Evolutionary conservation across 495 filamentous ascomycete genomes (phyloP).

Genomic region (Parachaetomium inaequale): DNA sequence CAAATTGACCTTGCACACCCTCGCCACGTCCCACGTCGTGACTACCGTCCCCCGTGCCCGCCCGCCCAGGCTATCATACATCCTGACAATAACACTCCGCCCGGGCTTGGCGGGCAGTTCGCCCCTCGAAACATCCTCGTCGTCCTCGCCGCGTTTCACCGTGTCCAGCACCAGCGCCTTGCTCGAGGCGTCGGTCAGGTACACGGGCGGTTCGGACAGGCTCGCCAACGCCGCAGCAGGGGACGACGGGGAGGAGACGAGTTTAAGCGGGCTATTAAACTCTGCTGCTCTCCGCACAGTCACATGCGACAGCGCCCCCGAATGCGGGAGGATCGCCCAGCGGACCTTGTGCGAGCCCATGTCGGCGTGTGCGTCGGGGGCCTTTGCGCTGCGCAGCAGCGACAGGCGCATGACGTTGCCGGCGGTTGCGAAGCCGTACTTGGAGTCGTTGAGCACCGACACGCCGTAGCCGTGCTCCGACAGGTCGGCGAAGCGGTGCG

Average conservation of each 20-base stretch:
- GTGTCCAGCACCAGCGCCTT: constrained; percentile 71
- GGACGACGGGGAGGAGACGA: constrained; percentile 34
- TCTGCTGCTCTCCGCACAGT: constrained; percentile 82
- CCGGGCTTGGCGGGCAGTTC: constrained; percentile 67
- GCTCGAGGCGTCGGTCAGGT: constrained; percentile 48
- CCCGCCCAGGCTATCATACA: constrained; percentile 92
- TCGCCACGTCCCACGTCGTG: constrained; percentile 65
- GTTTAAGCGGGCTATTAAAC: constrained; percentile 78
- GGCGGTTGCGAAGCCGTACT: constrained; percentile 91
- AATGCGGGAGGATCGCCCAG: constrained; percentile 88
- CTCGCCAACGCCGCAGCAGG: constrained; percentile 31
- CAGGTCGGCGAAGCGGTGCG: constrained; percentile 95
- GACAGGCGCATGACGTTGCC: constrained; percentile 92
- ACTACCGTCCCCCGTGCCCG: constrained; percentile 62
- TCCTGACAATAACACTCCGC: constrained; percentile 71
- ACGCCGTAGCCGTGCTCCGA: constrained; percentile 91
- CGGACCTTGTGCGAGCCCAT: constrained; percentile 89
- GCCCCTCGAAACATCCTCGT: constrained; percentile 76
- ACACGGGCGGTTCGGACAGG: constrained; percentile 42
- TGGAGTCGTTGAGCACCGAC: constrained; percentile 90
- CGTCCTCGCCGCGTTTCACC: constrained; percentile 92
- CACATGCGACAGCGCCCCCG: constrained; percentile 61
- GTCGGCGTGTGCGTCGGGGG: constrained; percentile 91
- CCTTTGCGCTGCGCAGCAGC: constrained; percentile 88
- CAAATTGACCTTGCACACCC: constrained; percentile 75